Percentiles rank a stretch among this genome's conserved stretches.
Conservation (phyloP, 108 stramenopile species). For the Hondaea fermentalgiana region DNA sequence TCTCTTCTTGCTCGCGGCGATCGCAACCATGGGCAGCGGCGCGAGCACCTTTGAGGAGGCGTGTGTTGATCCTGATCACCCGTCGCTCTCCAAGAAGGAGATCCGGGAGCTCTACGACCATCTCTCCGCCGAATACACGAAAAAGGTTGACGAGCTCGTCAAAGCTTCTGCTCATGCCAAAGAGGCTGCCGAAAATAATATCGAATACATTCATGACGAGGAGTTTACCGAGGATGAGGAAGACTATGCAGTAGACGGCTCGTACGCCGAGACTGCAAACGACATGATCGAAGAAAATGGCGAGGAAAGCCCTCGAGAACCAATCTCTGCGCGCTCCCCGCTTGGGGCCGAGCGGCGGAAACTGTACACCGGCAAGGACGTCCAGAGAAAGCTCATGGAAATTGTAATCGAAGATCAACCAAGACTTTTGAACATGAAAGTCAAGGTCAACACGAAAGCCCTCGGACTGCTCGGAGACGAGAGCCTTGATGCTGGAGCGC, state of each 20-base stretch:
- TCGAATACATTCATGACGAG: neutral
- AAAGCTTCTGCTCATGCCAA: neutral
- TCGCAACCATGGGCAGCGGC: neutral
- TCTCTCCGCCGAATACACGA: neutral
- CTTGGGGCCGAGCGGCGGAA: too few species aligned
- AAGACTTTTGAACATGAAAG: neutral
- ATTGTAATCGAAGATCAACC: neutral
- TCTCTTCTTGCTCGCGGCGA: too few species aligned
- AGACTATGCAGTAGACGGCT: neutral
- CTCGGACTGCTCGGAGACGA: neutral
- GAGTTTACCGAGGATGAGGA: neutral
- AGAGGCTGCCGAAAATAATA: neutral
- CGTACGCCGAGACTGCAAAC: too few species aligned
- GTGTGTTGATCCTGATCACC: neutral
- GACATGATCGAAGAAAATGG: too few species aligned
- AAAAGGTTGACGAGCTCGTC: neutral
- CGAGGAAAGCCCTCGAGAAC: too few species aligned
- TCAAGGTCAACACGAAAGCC: constrained; percentile 3
- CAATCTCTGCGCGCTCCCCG: too few species aligned
- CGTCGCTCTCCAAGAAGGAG: neutral
- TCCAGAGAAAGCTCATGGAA: neutral
- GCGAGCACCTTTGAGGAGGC: neutral
- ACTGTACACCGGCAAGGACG: neutral
- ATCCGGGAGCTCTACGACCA: neutral
- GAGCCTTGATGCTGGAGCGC: neutral